Conservation (phyloP, 1,139 yeast species). For the Debaryomyces fabryi region DNA sequence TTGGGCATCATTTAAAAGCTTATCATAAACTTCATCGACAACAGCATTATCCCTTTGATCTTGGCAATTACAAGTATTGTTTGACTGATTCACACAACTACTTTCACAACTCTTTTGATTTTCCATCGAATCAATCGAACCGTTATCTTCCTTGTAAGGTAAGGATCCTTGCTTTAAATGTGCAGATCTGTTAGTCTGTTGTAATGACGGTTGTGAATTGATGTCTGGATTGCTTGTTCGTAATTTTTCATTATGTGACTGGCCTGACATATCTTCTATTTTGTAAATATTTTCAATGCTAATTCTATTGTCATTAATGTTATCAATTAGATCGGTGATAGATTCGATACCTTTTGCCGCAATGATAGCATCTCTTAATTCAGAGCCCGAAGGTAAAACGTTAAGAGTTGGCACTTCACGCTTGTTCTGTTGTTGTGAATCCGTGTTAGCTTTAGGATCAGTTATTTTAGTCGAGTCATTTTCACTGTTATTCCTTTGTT, state of each 20-base stretch:
- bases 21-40: conserved; percentile 72
- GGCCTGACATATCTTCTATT: conserved; percentile 10
- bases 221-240: neutral
- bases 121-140: conserved; percentile 32
- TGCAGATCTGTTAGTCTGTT: neutral
- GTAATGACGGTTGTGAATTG: conserved; percentile 1
- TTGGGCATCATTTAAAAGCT: conserved; percentile 65
- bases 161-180: neutral
- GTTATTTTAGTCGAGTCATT: conserved; percentile 9
- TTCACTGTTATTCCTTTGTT: conserved; percentile 47
- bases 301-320: conserved; percentile 56
- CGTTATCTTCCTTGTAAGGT: conserved; percentile 25
- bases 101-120: conserved; percentile 17
- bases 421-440: conserved; percentile 13
- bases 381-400: conserved; percentile 71
- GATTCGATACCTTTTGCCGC: conserved; percentile 78
- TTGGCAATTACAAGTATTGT: conserved; percentile 5
- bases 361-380: conserved; percentile 73
- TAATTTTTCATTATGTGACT: conserved; percentile 6
- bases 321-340: conserved; percentile 68
- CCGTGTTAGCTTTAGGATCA: neutral
- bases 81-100: conserved; percentile 3
- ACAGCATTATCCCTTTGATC: conserved; percentile 35
- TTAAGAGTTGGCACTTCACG: conserved; percentile 37
- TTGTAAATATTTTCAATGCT: conserved; percentile 58